Evolutionary conservation across 345 rosid genomes (phyloP).

Genomic region (Linum trigynum): DNA sequence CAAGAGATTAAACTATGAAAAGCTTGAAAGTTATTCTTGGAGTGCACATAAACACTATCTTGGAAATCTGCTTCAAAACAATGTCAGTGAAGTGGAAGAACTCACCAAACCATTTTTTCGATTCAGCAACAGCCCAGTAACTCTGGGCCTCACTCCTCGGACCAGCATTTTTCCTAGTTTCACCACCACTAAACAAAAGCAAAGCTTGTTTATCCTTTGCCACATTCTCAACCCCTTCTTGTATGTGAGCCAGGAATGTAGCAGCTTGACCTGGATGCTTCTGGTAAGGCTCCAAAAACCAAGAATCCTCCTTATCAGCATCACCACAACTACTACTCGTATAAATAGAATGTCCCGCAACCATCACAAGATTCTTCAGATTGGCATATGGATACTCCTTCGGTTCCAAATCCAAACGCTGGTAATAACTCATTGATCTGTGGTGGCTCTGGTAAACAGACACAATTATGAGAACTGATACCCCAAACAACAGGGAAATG

Average conservation of each 20-base stretch:
- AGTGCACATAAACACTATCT: too few species aligned
- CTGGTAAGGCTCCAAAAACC: constrained; percentile 95
- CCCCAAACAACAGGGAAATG: constrained; percentile 52
- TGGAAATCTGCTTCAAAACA: background rate
- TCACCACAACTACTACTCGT: constrained; percentile 69
- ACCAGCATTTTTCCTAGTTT: constrained; percentile 90
- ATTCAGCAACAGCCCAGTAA: constrained; percentile 94
- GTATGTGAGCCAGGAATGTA: constrained; percentile 73
- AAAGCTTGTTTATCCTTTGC: constrained; percentile 58
- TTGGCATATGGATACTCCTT: constrained; percentile 51
- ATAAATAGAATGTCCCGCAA: constrained; percentile 91
- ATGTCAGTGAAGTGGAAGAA: constrained; percentile 11
- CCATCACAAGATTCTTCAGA: constrained; percentile 83
- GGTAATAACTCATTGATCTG: constrained; percentile 21
- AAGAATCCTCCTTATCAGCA: constrained; percentile 74
- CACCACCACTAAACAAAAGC: constrained; percentile 96
- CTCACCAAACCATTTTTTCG: constrained; percentile 96
- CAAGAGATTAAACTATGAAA: too few species aligned
- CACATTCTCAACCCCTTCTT: constrained; percentile 55
- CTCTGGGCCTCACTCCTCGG: constrained; percentile 98
- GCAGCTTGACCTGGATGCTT: constrained; percentile 90
- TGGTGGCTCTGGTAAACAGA: constrained; percentile 41
- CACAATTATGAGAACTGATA: constrained; percentile 43
- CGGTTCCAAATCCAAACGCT: constrained; percentile 23
- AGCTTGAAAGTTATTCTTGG: too few species aligned